Percentiles rank a stretch among this genome's conserved stretches.
These are phyloP conservation scores for Penicillium sp. DNA, from an alignment of 2,329 filamentous ascomycete genomes.

Conservation along the genomic window DNA sequence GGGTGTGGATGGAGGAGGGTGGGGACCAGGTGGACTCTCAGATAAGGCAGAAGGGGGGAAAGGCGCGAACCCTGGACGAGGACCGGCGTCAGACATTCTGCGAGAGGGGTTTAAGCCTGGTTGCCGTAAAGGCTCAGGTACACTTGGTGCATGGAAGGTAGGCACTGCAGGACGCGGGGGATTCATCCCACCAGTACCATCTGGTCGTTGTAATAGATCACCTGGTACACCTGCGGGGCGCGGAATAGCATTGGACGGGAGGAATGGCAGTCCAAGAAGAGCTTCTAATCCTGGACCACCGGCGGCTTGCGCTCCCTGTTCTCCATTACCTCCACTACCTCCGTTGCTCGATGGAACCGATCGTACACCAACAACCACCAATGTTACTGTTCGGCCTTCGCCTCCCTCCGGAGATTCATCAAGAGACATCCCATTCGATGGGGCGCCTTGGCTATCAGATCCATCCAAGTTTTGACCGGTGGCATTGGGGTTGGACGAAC, in stretches of 20 bases:
- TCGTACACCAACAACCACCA: slow-evolving; percentile 68
- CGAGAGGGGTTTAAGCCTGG: slow-evolving; percentile 40
- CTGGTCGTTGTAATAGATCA: slow-evolving; percentile 52
- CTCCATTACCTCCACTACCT: slow-evolving; percentile 36
- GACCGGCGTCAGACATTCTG: slow-evolving; percentile 32
- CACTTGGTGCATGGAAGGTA: slow-evolving; percentile 50
- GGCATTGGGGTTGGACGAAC: slow-evolving; percentile 9
- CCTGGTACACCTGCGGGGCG: slow-evolving; percentile 47
- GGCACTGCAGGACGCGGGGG: slow-evolving; percentile 54
- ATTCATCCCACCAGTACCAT: slow-evolving; percentile 53
- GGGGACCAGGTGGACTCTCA: slow-evolving; percentile 58
- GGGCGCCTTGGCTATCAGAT: slow-evolving; percentile 23
- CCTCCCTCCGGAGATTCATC: slow-evolving; percentile 42
- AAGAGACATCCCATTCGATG: slow-evolving; percentile 37
- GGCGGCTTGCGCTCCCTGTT: slow-evolving; percentile 45
- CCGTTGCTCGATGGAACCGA: slow-evolving; percentile 57
- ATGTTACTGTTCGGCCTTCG: slow-evolving; percentile 62
- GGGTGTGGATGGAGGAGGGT: slow-evolving; percentile 63
- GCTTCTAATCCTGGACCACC: slow-evolving; percentile 45
- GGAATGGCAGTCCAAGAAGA: slow-evolving; percentile 45
- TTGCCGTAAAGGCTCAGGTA: slow-evolving; percentile 55
- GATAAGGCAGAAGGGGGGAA: slow-evolving; percentile 45
- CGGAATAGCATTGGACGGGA: slow-evolving; percentile 44
- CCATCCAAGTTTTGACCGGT: slow-evolving; percentile 25
- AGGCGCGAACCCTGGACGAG: slow-evolving; percentile 27